Evolutionary conservation across 2,329 filamentous ascomycete genomes (phyloP).

Genomic region (Drechslerella dactyloides): DNA sequence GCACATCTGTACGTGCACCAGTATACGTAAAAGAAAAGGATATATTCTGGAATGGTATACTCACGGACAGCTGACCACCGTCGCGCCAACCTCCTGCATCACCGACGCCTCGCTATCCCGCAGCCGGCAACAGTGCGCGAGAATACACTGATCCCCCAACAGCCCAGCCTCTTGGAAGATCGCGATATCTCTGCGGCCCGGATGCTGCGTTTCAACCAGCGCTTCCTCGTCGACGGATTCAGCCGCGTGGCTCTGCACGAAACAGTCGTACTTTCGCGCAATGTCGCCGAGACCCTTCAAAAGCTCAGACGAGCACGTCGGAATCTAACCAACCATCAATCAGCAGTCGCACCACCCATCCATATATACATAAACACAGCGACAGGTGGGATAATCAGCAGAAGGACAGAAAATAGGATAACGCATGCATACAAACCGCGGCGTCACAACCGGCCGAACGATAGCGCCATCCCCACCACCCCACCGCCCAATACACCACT

Average conservation of each 20-base stretch:
- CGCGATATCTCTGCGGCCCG: constrained; percentile 51
- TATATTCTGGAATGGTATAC: too few relatives aligned
- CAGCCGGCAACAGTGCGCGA: constrained; percentile 72
- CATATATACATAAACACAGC: not conserved
- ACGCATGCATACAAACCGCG: constrained; percentile 53
- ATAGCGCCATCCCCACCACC: constrained; percentile 46
- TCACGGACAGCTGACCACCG: constrained; percentile 54
- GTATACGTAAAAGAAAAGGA: too few relatives aligned
- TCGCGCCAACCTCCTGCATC: constrained; percentile 47
- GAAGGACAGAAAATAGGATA: too few relatives aligned
- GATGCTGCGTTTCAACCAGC: constrained; percentile 51
- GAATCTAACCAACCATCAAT: constrained; percentile 42
- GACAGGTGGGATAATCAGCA: not conserved
- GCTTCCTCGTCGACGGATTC: constrained; percentile 53
- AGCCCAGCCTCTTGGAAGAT: constrained; percentile 57
- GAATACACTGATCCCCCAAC: constrained; percentile 65
- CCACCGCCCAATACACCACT: constrained; percentile 48
- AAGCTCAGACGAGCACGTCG: constrained; percentile 64
- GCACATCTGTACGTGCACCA: too few relatives aligned
- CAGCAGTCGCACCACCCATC: not conserved
- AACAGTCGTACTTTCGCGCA: constrained; percentile 59
- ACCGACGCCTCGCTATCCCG: constrained; percentile 63
- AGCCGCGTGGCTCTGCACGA: constrained; percentile 54
- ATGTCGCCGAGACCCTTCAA: constrained; percentile 66
- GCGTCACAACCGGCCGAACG: constrained; percentile 56